Base-by-base conservation (phyloP, 2,329 filamentous ascomycete species). In the Volutella citrinella region DNA sequence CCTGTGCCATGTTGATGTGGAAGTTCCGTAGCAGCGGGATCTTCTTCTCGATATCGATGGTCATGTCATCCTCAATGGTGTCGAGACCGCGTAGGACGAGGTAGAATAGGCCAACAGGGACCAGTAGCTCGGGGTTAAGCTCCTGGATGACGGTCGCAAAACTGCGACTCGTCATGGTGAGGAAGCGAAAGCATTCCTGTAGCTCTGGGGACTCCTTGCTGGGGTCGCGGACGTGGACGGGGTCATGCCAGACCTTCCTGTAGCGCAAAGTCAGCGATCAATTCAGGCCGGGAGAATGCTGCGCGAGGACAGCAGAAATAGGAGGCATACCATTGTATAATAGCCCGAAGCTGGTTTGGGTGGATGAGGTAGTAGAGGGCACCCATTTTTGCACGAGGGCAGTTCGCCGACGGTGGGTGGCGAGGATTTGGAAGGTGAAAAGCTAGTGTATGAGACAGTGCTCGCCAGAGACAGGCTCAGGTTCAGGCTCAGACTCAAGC, bases 1-100 rank as follows among this genome's bases (percentile, higher is more conserved):
- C 87, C 45, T 83, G 65, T 48, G 88, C 82, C 55, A 97, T 74
- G 46, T 83, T 74, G 35, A 84, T 68, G 58, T 94, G 72, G 63
- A 98, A 98, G 28, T 84, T 73, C 43, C 91, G 80, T 42, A 98
- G 71, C 36, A 96, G 65, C 3, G 89, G 88, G 56, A 94, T 85
- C 69, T 98, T 98, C 56, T 76, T 82, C 46, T 78, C 74, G 23
- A 91, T 68, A 4, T 84, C 72, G 41, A 98, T 83, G 6, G 89
- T 95, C 81, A 96, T 97, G 64, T 98, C 93, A 71, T 98, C 93
- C 66, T 98, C 93, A 41, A 98, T 87, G n/a, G 93, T 98, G 64
- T 98, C 93, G 31, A 98, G 77, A 28, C 87, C 93, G 42, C 93
- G 87, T 34, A 98, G 75, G 33, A 88, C 78, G 18, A 98, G 78